Base-by-base conservation (phyloP, 2,329 filamentous ascomycete species). In the Bretziella fagacearum region DNA sequence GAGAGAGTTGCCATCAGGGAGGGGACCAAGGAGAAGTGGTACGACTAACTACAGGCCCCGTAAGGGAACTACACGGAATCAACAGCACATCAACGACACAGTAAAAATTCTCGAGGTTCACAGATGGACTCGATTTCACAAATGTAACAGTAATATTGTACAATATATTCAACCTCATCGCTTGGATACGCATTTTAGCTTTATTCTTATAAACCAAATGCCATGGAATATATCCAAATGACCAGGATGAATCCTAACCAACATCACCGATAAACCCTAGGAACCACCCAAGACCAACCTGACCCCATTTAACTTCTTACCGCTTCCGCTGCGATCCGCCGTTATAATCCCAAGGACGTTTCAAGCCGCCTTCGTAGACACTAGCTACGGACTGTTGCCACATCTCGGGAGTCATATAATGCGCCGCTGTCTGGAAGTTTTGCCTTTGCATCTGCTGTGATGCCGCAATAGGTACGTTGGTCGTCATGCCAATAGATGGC, bases 381-480 rank as follows among this genome's bases (percentile, higher is more conserved):
- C 73, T 79, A 10, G 77, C 77, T 47, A 82, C 78, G 10, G 74
- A 79, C 56, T 81, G 75, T 57, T 79, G 77, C 78, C 78, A 82
- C 78, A 81, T 81, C 50, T 74, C 76, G 3, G 78, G 76, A 7
- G 76, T 81, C 52, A 82, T 71, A 57, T 80, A 81, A 23, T 65
- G 67, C 48, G 70, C 66, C 61, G 68, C 73, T 8, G 13, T 20
- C 63, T 74, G 65, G 64, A 66, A 62, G 59, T 60, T 67, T 59
- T 46, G 48, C 4, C 5, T 13, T 20, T 68, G 66, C 54, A 66
- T 59, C 55, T 61, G 62, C 55, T 47, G 59, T 53, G 47, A 57
- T 51, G 40, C 60, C 54, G 52, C 58, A 44, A 40, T 60, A 57
- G 47, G 56, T 52, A 44, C 40, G n/a, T 32, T 47, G 10, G 30